Conservation (phyloP, 2,329 filamentous ascomycete genomes). For the Daldinia eschscholtzii region DNA sequence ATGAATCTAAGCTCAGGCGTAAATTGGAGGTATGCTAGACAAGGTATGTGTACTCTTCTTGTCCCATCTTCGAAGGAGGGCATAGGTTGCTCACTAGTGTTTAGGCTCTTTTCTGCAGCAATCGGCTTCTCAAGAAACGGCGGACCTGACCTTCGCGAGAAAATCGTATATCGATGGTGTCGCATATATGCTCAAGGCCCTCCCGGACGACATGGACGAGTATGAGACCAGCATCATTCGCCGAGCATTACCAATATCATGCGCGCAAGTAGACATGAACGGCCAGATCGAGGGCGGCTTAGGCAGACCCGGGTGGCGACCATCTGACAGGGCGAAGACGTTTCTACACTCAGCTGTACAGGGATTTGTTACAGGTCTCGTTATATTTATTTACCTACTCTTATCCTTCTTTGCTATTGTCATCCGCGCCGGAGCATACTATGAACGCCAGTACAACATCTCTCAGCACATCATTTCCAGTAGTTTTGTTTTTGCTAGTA, state of each 20-base stretch:
- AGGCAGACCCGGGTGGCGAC: slow-evolving; percentile 34
- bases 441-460: slow-evolving; percentile 76
- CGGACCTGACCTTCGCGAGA: slow-evolving; percentile 63
- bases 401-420: slow-evolving; percentile 69
- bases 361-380: slow-evolving; percentile 67
- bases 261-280: slow-evolving; percentile 34
- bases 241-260: slow-evolving; percentile 61
- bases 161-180: slow-evolving; percentile 74
- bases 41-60: slow-evolving; percentile 43
- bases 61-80: not conserved
- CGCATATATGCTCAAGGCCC: slow-evolving; percentile 72
- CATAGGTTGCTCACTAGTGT: slow-evolving; percentile 6
- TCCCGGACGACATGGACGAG: slow-evolving; percentile 68
- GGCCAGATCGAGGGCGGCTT: slow-evolving; percentile 13
- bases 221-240: slow-evolving; percentile 67
- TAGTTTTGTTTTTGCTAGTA: slow-evolving; percentile 65
- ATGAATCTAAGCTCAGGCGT: slow-evolving; percentile 36
- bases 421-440: slow-evolving; percentile 66
- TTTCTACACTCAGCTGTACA: slow-evolving; percentile 71
- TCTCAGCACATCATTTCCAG: slow-evolving; percentile 68
- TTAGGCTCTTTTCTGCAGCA: slow-evolving; percentile 47
- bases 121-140: slow-evolving; percentile 52
- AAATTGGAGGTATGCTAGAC: slow-evolving; percentile 50
- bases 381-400: slow-evolving; percentile 70
- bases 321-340: slow-evolving; percentile 54